Percentiles rank a stretch among this genome's conserved stretches.
These are phyloP conservation scores for Mycena chlorophos DNA, from an alignment of 768 basidiomycete genomes.

Conservation along the genomic window DNA sequence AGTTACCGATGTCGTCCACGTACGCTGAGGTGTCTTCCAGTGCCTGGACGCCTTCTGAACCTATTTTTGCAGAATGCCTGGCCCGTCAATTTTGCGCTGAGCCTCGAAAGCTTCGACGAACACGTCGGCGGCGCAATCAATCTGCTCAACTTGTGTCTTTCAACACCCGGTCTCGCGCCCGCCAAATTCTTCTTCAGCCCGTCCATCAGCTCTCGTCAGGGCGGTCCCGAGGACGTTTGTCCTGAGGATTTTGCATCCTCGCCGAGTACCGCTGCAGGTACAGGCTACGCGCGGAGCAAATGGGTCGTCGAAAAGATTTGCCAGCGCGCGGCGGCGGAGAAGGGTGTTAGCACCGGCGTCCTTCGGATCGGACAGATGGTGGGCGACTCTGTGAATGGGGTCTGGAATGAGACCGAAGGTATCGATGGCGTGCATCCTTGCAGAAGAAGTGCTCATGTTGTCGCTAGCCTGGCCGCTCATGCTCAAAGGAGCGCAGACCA, in stretches of 20 bases:
- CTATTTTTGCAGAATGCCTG: constrained; percentile 46
- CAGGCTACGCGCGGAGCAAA: constrained; percentile 43
- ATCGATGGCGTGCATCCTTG: neutral
- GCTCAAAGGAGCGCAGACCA: constrained; percentile 45
- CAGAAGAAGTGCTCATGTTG: too few species aligned
- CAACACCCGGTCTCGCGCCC: constrained; percentile 31
- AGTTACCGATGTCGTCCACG: constrained; percentile 49
- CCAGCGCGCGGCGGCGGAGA: constrained; percentile 38
- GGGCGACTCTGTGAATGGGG: constrained; percentile 47
- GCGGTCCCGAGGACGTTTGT: constrained; percentile 32
- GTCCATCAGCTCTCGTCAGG: constrained; percentile 41
- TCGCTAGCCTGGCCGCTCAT: constrained; percentile 23
- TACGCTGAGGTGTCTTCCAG: constrained; percentile 19
- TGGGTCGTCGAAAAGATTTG: constrained; percentile 57
- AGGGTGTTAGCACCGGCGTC: constrained; percentile 33
- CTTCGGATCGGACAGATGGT: constrained; percentile 58
- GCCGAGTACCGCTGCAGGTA: constrained; percentile 36
- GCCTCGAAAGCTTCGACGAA: constrained; percentile 37
- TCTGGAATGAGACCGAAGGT: constrained; percentile 57
- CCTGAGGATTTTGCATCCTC: constrained; percentile 35
- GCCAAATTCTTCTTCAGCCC: constrained; percentile 54
- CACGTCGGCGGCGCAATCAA: constrained; percentile 53
- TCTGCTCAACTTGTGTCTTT: constrained; percentile 48
- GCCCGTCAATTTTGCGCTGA: constrained; percentile 57
- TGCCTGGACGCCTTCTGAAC: neutral